phyloP scores from a whole-genome alignment of 1,139 yeast species.

The Yamadazyma conglobata region DNA sequence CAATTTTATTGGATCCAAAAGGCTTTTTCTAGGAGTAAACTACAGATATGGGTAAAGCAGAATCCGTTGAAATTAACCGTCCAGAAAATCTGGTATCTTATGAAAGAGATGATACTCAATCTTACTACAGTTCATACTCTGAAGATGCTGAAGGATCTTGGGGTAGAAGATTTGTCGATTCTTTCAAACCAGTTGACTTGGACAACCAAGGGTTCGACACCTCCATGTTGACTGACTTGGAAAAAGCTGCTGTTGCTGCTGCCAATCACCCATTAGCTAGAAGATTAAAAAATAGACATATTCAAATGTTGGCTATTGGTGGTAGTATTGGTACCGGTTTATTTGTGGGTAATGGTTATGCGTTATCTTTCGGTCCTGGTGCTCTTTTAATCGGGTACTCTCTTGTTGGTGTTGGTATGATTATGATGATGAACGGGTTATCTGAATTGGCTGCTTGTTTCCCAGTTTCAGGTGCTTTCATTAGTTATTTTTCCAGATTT shows the following conservation, averaged over 20 bases:
- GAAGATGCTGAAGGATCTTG: conserved; percentile 3
- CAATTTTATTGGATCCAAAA: neutral
- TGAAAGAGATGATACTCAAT: neutral
- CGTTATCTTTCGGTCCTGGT: conserved; percentile 63
- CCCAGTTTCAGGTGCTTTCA: conserved; percentile 62
- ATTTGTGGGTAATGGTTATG: conserved; percentile 68
- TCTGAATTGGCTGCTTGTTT: conserved; percentile 62
- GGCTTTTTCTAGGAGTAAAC: no score
- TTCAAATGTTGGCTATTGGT: conserved; percentile 46
- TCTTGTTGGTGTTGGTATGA: conserved; percentile 43
- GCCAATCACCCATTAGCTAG: conserved; percentile 37
- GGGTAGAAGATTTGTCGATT: conserved; percentile 26
- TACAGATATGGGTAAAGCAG: conserved; percentile 4
- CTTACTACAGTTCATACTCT: neutral
- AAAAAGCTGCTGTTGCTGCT: conserved; percentile 35
- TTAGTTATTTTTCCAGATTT: conserved; percentile 54
- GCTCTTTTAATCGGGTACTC: conserved; percentile 51
- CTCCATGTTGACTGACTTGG: conserved; percentile 28
- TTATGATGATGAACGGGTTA: conserved; percentile 53
- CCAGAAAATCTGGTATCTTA: neutral
- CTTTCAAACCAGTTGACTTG: conserved; percentile 40
- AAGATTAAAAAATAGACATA: conserved; percentile 37
- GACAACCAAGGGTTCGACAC: conserved; percentile 41
- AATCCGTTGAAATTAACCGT: conserved; percentile 1
- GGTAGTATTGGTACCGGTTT: conserved; percentile 48